A percentile compares a stretch with the other conserved stretches of the same genome.
Evolutionary conservation across 177 flowering plant species (phyloP).

Genomic region (Tripterygium wilfordii): DNA sequence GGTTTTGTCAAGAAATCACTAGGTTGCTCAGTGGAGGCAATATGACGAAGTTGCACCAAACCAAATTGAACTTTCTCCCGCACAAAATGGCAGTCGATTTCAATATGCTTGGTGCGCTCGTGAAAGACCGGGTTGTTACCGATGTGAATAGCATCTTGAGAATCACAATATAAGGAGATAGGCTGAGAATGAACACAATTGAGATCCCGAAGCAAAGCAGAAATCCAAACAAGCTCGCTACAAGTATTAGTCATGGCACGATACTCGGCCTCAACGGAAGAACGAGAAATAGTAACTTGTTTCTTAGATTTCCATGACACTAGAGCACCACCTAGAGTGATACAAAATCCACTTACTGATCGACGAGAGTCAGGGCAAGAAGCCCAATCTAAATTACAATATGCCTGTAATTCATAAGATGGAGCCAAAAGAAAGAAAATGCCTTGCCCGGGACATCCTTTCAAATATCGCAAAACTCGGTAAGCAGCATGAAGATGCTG

Average conservation of each 20-base stretch:
- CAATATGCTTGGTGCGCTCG: no score
- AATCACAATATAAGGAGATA: not conserved
- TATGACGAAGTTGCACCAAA: no score
- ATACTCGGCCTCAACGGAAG: constrained; percentile 2
- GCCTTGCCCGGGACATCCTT: not conserved
- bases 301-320: constrained; percentile 1
- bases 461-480: not conserved
- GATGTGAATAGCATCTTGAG: no score
- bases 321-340: not conserved
- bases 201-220: not conserved
- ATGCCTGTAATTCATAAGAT: not conserved
- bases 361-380: not conserved
- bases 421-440: not conserved
- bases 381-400: not conserved
- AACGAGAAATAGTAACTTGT: constrained; percentile 1
- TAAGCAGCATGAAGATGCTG: not conserved
- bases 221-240: not conserved
- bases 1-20: no score
- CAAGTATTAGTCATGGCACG: constrained; percentile 1
- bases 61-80: no score
- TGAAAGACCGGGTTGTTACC: no score
- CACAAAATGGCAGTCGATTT: no score
- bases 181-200: not conserved
- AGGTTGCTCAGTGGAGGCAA: no score
- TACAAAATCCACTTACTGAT: not conserved